Conservation (phyloP, 1,284 basidiomycete species). For the Ceratobasidium sp. region DNA sequence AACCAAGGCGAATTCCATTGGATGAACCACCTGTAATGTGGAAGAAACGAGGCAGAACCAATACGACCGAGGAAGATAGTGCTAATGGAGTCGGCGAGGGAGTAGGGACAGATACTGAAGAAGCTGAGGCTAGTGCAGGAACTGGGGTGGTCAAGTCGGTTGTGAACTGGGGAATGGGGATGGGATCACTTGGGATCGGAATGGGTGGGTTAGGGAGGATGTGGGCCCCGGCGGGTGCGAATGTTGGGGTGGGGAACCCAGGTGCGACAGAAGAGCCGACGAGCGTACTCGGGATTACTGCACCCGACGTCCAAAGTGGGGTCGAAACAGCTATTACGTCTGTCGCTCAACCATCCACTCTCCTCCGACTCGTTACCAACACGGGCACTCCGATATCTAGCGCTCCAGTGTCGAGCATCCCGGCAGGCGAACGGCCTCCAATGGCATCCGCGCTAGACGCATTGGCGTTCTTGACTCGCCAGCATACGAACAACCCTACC, state of each 20-base stretch:
- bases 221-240: slow-evolving; percentile 30
- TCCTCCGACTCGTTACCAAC: slow-evolving; percentile 28
- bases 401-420: slow-evolving; percentile 58
- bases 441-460: slow-evolving; percentile 83
- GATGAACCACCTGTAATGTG: slow-evolving; percentile 87
- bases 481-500: slow-evolving; percentile 58
- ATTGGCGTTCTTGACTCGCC: slow-evolving; percentile 76
- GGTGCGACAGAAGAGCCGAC: not conserved
- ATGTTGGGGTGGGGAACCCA: not conserved
- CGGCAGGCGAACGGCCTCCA: slow-evolving; percentile 55
- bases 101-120: slow-evolving; percentile 45
- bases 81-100: slow-evolving; percentile 45
- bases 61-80: not conserved
- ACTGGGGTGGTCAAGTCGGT: slow-evolving; percentile 11
- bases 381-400: slow-evolving; percentile 35
- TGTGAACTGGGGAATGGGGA: slow-evolving; percentile 28
- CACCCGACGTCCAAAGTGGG: slow-evolving; percentile 29
- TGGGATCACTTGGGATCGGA: slow-evolving; percentile 31
- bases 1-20: slow-evolving; percentile 85
- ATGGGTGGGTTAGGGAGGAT: slow-evolving; percentile 27
- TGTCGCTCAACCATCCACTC: slow-evolving; percentile 48
- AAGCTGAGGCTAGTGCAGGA: not conserved
- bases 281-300: slow-evolving; percentile 13
- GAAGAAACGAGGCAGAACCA: slow-evolving; percentile 58
- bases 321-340: slow-evolving; percentile 66